phyloP scores from a whole-genome alignment of 2,329 filamentous ascomycete species.

The Hymenoscyphus linearis region DNA sequence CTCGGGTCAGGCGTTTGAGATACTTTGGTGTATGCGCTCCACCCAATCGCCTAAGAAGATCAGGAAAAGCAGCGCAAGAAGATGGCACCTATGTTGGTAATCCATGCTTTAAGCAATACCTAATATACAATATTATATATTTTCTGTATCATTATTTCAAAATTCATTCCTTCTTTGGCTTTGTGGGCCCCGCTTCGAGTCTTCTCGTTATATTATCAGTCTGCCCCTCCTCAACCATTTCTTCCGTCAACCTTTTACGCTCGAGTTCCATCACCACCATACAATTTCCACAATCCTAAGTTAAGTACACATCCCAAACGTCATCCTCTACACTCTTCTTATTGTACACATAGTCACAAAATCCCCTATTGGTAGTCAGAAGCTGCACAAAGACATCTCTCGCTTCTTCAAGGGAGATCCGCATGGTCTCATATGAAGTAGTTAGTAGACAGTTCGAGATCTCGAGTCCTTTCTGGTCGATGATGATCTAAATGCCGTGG shows the following conservation, averaged over 20 bases:
- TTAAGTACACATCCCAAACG: not conserved
- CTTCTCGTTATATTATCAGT: not conserved
- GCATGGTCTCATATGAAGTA: not conserved
- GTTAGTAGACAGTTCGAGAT: not conserved
- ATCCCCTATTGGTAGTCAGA: not conserved
- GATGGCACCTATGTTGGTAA: not conserved
- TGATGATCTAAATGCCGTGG: not conserved
- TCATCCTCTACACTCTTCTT: too few relatives aligned
- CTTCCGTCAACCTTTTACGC: not conserved
- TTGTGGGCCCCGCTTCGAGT: not conserved
- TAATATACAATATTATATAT: not conserved
- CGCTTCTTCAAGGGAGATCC: too few relatives aligned
- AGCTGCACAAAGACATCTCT: too few relatives aligned
- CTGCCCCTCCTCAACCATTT: not conserved
- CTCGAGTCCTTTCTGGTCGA: not conserved
- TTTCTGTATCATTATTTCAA: not conserved
- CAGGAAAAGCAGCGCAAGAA: too few relatives aligned
- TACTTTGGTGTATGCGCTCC: too few relatives aligned
- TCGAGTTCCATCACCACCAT: not conserved
- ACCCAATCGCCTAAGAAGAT: too few relatives aligned
- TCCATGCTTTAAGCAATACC: not conserved
- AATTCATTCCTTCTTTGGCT: not conserved
- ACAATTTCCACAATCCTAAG: not conserved
- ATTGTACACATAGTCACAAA: too few relatives aligned
- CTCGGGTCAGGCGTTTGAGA: too few relatives aligned